These are phyloP conservation scores for Ophiocordyceps australis DNA, from an alignment of 2,329 filamentous ascomycete genomes.

Conservation along the genomic window DNA sequence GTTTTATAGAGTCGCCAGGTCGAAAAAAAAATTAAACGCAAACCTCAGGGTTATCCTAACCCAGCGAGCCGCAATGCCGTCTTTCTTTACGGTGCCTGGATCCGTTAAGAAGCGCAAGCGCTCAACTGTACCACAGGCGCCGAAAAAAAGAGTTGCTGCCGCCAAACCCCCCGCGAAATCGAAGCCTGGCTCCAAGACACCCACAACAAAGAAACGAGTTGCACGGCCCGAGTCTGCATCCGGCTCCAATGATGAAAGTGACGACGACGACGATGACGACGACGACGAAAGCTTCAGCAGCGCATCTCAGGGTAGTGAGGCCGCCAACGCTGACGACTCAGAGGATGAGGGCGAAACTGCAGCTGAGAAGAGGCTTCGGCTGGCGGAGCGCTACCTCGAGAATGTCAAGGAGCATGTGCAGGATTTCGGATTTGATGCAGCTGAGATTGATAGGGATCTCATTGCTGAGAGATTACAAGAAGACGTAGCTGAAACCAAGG, in stretches of 20 bases:
- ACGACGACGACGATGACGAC: constrained; percentile 48
- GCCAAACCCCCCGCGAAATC: constrained; percentile 23
- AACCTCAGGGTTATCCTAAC: too few relatives aligned
- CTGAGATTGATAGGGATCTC: constrained; percentile 79
- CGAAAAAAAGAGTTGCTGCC: constrained; percentile 40
- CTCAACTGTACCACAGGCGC: constrained; percentile 28
- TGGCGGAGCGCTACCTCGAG: constrained; percentile 85
- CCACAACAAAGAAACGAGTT: constrained; percentile 25
- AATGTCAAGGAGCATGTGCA: constrained; percentile 75
- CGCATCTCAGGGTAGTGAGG: constrained; percentile 24
- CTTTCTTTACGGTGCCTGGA: constrained; percentile 83
- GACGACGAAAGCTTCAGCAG: constrained; percentile 32
- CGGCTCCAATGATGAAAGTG: constrained; percentile 60
- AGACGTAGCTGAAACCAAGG: constrained; percentile 83
- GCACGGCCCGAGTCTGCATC: constrained; percentile 64
- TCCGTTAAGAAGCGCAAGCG: constrained; percentile 86
- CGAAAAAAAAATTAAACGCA: too few relatives aligned
- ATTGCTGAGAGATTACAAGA: constrained; percentile 82
- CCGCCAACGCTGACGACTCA: constrained; percentile 27
- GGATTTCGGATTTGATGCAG: constrained; percentile 74
- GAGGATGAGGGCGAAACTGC: constrained; percentile 76
- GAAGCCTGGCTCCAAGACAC: constrained; percentile 17
- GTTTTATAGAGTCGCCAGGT: too few relatives aligned
- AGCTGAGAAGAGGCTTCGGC: constrained; percentile 66
- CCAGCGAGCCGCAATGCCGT: constrained; percentile 64